These are phyloP conservation scores for Pueraria montana DNA, from an alignment of 306 rosid genomes.

Conservation along the genomic window DNA sequence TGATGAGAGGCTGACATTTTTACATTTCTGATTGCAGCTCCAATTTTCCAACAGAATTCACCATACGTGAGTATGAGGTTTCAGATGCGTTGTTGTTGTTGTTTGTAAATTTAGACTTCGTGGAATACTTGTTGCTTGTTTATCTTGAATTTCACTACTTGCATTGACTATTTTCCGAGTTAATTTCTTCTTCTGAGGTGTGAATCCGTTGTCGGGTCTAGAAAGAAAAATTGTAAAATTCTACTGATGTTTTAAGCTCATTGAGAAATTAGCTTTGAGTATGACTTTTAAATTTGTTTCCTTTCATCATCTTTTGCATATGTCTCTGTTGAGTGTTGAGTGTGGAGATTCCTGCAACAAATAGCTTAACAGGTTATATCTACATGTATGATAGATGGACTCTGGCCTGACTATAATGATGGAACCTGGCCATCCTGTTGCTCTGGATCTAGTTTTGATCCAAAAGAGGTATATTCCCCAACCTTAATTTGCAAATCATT, in stretches of 20 bases:
- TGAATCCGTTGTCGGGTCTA: not conserved
- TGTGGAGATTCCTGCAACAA: conserved; percentile 9
- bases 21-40: conserved; percentile 58
- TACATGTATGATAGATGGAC: conserved; percentile 75
- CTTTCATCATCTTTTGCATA: not conserved
- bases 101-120: not conserved
- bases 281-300: not conserved
- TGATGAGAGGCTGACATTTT: conserved; percentile 30
- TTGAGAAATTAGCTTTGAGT: conserved; percentile 14
- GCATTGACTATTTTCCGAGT: not conserved
- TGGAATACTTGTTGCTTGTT: conserved; percentile 12
- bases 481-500: conserved; percentile 34
- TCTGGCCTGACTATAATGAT: conserved; percentile 97
- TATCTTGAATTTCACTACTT: conserved; percentile 24
- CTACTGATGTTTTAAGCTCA: conserved; percentile 29
- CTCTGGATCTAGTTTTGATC: conserved; percentile 64
- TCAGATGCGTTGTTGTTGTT: not conserved
- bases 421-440: conserved; percentile 98
- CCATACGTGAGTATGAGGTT: conserved; percentile 88
- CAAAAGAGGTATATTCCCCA: conserved; percentile 67
- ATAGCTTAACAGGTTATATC: conserved; percentile 12
- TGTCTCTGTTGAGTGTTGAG: not conserved
- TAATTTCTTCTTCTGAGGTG: not conserved
- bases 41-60: conserved; percentile 71
- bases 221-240: not conserved